A percentile compares a stretch with the other conserved stretches of the same genome.
Conservation (phyloP, 805 yeast species). For the Kockiozyma suomiensis region DNA sequence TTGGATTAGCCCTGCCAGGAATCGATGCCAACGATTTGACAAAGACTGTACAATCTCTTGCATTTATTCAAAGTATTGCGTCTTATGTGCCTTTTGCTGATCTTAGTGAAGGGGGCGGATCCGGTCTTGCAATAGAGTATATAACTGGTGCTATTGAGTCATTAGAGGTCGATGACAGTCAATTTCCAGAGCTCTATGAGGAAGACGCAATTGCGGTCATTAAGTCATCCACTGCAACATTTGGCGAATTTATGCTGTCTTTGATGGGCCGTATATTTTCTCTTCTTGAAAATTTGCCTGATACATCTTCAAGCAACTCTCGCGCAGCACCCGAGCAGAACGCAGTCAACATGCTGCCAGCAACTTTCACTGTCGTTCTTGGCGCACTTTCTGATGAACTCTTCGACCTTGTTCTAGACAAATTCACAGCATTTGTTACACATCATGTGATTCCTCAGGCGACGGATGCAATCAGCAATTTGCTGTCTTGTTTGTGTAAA, state of each 20-base stretch:
- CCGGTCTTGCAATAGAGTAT: conserved; percentile 53
- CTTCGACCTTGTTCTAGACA: conserved; percentile 37
- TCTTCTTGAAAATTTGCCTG: conserved; percentile 70
- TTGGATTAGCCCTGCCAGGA: conserved; percentile 72
- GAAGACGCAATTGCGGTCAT: conserved; percentile 58
- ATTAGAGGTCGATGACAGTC: conserved; percentile 45
- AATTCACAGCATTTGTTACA: conserved; percentile 55
- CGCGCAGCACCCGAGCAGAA: conserved; percentile 51
- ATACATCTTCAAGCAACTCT: conserved; percentile 50
- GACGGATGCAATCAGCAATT: conserved; percentile 67
- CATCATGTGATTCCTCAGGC: conserved; percentile 60
- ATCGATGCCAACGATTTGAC: conserved; percentile 85
- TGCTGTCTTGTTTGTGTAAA: conserved; percentile 71
- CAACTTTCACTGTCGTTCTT: conserved; percentile 45
- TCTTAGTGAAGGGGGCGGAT: conserved; percentile 48
- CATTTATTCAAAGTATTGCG: conserved; percentile 69
- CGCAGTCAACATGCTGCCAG: conserved; percentile 46
- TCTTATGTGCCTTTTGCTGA: conserved; percentile 73
- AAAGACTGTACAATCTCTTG: conserved; percentile 68
- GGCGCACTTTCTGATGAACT: conserved; percentile 40
- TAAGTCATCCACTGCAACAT: conserved; percentile 71
- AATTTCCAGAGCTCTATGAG: conserved; percentile 41
- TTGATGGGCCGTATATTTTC: conserved; percentile 62
- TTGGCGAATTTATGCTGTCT: conserved; percentile 58
- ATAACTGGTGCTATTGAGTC: conserved; percentile 64